These are phyloP conservation scores for Anacardium occidentale DNA, from an alignment of 345 rosid genomes.

Conservation along the genomic window DNA sequence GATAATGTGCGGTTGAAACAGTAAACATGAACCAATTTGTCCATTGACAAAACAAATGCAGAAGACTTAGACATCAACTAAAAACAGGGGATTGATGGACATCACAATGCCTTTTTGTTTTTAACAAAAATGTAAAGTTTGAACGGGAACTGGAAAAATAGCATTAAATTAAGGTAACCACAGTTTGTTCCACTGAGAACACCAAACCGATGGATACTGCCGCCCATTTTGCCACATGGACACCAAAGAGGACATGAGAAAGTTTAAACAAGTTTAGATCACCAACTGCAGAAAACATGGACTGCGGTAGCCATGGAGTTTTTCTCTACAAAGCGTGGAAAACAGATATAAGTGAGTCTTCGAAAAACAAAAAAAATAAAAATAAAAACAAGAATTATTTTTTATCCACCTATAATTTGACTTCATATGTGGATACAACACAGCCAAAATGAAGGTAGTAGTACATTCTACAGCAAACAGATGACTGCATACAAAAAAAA, in stretches of 20 bases:
- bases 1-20: slow-evolving; percentile 90
- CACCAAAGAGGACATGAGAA: slow-evolving; percentile 52
- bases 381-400: slow-evolving; percentile 8
- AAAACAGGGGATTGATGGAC: slow-evolving; percentile 1
- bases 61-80: slow-evolving; percentile 35
- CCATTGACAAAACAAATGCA: slow-evolving; percentile 75
- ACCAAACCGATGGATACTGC: slow-evolving; percentile 67
- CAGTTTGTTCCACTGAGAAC: not conserved
- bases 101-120: not conserved
- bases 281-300: slow-evolving; percentile 81
- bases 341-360: not conserved
- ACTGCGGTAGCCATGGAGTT: slow-evolving; percentile 74
- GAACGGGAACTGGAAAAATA: not conserved
- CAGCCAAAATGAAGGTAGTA: too few relatives aligned
- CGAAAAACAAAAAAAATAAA: slow-evolving; percentile 9
- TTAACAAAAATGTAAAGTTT: not conserved
- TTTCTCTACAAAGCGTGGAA: slow-evolving; percentile 47
- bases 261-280: slow-evolving; percentile 80
- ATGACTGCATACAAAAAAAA: not conserved
- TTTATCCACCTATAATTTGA: slow-evolving; percentile 3
- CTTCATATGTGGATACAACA: not conserved
- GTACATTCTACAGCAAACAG: not conserved
- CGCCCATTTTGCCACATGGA: slow-evolving; percentile 63
- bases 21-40: slow-evolving; percentile 85
- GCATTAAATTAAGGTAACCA: not conserved